A percentile compares a stretch with the other conserved stretches of the same genome.
Conservation (phyloP, 1,284 basidiomycete species). For the Austroboletus niveus region DNA sequence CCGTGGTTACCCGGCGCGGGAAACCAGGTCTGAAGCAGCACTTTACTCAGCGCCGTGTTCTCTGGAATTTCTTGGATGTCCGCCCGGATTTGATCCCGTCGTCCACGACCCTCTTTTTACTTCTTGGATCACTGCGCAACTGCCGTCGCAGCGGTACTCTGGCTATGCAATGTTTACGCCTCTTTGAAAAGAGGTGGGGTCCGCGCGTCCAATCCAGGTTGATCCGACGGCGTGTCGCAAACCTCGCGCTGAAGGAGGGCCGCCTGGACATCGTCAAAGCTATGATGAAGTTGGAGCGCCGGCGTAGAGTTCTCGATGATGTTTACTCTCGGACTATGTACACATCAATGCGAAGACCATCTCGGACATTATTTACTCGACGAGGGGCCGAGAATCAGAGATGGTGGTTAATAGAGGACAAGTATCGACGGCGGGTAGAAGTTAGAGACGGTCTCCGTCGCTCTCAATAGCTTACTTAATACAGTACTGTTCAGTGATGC, state of each 20-base stretch:
- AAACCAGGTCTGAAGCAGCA: slow-evolving; percentile 38
- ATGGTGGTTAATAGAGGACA: slow-evolving; percentile 28
- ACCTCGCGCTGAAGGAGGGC: slow-evolving; percentile 60
- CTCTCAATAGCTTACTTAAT: not conserved
- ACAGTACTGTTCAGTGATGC: not conserved
- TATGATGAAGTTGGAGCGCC: slow-evolving; percentile 31
- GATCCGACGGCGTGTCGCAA: slow-evolving; percentile 56
- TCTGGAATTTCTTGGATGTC: slow-evolving; percentile 43
- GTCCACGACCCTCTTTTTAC: slow-evolving; percentile 58
- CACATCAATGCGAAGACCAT: slow-evolving; percentile 17
- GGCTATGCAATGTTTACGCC: slow-evolving; percentile 43
- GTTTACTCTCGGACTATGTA: slow-evolving; percentile 8
- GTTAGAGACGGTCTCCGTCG: too few relatives aligned
- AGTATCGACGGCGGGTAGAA: slow-evolving; percentile 3
- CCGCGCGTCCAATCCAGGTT: slow-evolving; percentile 47
- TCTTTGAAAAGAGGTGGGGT: slow-evolving; percentile 57
- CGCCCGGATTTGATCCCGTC: slow-evolving; percentile 54
- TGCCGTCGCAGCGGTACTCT: slow-evolving; percentile 51
- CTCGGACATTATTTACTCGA: slow-evolving; percentile 23
- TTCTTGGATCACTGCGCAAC: slow-evolving; percentile 50
- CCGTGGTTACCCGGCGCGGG: slow-evolving; percentile 35
- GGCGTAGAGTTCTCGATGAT: slow-evolving; percentile 5
- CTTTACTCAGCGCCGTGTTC: slow-evolving; percentile 34
- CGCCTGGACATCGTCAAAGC: slow-evolving; percentile 47
- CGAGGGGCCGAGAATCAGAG: slow-evolving; percentile 29